Evolutionary conservation across 2,329 filamentous ascomycete genomes (phyloP), one percentile per base, ranked within the genome.

Genomic region (Alternaria brassicicola): DNA sequence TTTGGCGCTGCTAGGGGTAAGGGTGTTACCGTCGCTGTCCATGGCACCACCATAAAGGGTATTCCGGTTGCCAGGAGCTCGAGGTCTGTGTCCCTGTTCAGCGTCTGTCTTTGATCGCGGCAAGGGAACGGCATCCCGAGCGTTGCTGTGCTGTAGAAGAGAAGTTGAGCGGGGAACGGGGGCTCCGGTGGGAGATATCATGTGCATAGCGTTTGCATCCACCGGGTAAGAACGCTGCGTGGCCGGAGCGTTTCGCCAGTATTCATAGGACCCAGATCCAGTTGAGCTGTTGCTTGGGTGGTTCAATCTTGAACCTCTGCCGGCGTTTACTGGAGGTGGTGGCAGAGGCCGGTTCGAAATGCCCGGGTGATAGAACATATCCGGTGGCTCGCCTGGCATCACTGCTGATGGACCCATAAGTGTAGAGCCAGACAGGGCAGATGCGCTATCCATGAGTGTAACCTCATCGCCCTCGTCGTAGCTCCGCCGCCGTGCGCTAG

Each of bases 81-180:
- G 83, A 35, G 66, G 48, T 33, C 73, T 66, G 52, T 76, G 69
- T 2, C 65, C 75, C 70, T 86, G 89, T 36, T 96, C 90, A 36
- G 93, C 93, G 79, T 99, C 95, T 8, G 95, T 99, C 78, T 96
- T 93, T 33, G 95, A 97, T 57, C 95, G 87, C 36, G 91, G 89
- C n/a, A 95, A 93, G 28, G 93, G 85, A 63, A 91, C 85, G 28
- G 94, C 85, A 57, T 88, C 86, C 31, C 93, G 93, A 7, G 91
- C 90, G 62, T 89, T 91, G 71, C 88, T 91, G 74, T 96, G 91
- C 63, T 87, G 92, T 42, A 90, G 88, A 56, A 98, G 78, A 28
- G 94, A 98, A 1, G 76, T 76, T 15, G 76, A 78, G 19, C 76
- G 72, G 13, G 76, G 76, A 2, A 78, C 76, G 15, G 65, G 52